Evolutionary conservation across 345 rosid species (phyloP), one percentile per base, ranked within the genome.

Genomic region (Acer saccharum): DNA sequence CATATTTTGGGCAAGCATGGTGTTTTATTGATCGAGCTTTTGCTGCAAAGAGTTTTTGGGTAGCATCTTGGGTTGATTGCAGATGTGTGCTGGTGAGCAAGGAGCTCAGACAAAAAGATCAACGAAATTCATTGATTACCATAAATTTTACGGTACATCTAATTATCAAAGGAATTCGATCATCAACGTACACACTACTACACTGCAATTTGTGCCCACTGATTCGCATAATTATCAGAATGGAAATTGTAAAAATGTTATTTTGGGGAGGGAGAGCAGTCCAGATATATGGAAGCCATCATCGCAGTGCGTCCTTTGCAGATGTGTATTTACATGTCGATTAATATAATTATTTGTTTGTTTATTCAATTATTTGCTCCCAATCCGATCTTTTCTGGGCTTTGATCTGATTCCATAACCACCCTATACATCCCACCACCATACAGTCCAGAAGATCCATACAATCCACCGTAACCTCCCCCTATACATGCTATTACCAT

Each of bases 321-420:
- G 52, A 39, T 72, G 32, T 21, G 32, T 29, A 60, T 13, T 6
- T 48, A 10, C 13, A 11, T 11, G 54, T 48, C 54, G 16, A 48
- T 48, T 48, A 48, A 48, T 48, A 48, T 10, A 48, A 10, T 12
- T 5, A 4, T 21, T 21, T 1, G 0, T 39, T 0, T 72, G 9
- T 21, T 55, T 35, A n/a, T n/a, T n/a, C n/a, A n/a, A n/a, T n/a
- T n/a, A n/a, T n/a, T n/a, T n/a, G n/a, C n/a, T n/a, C n/a, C n/a
- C n/a, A n/a, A n/a, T n/a, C n/a, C n/a, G n/a, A n/a, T n/a, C n/a
- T n/a, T n/a, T n/a, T n/a, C n/a, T n/a, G n/a, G n/a, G n/a, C n/a
- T n/a, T n/a, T n/a, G n/a, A n/a, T n/a, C n/a, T n/a, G n/a, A n/a
- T 23, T 39, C 98, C 99, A 84, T 88, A 92, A 71, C 97, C 97